Conservation (phyloP, 1,139 yeast species). For the Suhomyces taliae region DNA sequence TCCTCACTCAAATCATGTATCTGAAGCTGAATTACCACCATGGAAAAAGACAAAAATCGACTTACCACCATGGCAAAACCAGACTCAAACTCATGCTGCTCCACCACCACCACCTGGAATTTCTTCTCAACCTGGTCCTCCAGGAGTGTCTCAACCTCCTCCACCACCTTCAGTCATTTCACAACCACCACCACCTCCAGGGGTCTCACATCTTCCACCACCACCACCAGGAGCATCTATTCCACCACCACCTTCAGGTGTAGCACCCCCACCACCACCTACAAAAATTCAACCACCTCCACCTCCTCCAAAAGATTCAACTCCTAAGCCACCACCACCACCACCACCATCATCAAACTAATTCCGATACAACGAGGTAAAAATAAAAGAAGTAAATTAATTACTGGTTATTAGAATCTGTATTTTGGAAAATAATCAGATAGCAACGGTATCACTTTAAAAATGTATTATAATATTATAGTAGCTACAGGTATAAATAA, state of each 20-base stretch:
- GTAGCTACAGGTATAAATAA: too few species aligned
- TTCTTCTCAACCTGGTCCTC: slow-evolving; percentile 8
- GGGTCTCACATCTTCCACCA: slow-evolving; percentile 12
- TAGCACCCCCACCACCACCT: slow-evolving; percentile 4
- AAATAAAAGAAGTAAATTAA: too few species aligned
- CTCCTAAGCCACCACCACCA: slow-evolving; percentile 13
- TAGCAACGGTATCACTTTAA: too few species aligned
- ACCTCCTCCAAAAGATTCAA: slow-evolving; percentile 15
- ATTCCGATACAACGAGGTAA: too few species aligned
- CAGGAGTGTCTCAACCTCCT: slow-evolving; percentile 22
- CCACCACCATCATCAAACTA: slow-evolving; percentile 9
- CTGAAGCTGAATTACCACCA: slow-evolving; percentile 13
- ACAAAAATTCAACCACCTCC: slow-evolving; percentile 12
- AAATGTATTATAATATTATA: too few species aligned
- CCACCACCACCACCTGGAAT: slow-evolving; percentile 8
- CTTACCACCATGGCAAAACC: slow-evolving; percentile 17
- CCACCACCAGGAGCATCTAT: slow-evolving; percentile 10
- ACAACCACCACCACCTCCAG: slow-evolving; percentile 21
- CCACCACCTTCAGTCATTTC: slow-evolving; percentile 6
- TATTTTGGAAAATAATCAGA: too few species aligned
- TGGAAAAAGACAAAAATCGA: slow-evolving; percentile 15
- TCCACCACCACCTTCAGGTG: slow-evolving; percentile 14
- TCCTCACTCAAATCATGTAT: not conserved
- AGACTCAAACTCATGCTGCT: not conserved
- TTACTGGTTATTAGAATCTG: too few species aligned